Percentiles rank a stretch among this genome's conserved stretches.
Conservation (phyloP, 1,139 yeast species). For the Yamadazyma buinensis region DNA sequence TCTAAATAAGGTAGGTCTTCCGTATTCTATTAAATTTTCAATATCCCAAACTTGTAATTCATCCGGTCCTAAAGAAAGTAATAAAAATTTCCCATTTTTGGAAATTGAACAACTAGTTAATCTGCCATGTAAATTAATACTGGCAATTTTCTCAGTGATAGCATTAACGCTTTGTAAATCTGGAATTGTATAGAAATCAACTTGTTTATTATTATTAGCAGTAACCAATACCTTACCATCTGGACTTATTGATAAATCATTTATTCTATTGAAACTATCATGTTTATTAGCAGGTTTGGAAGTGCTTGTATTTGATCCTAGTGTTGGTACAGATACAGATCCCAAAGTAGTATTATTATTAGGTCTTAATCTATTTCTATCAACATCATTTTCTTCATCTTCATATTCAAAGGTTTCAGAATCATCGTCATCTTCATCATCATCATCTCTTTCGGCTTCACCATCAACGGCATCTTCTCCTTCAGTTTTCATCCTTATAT, state of each 20-base stretch:
- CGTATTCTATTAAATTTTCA: constrained; percentile 12
- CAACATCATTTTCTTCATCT: constrained; percentile 31
- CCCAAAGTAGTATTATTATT: not conserved
- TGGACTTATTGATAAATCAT: constrained; percentile 60
- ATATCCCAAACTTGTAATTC: constrained; percentile 80
- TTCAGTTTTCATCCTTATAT: constrained; percentile 12
- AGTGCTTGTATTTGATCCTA: not conserved
- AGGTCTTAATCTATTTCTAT: constrained; percentile 16
- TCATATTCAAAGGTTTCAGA: constrained; percentile 9
- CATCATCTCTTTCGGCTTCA: constrained; percentile 20
- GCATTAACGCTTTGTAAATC: constrained; percentile 30
- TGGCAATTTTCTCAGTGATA: constrained; percentile 32
- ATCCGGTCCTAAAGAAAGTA: constrained; percentile 70
- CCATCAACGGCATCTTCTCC: constrained; percentile 9
- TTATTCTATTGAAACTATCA: constrained; percentile 47
- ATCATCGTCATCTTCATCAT: constrained; percentile 28
- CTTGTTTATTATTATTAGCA: constrained; percentile 57
- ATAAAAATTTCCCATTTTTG: constrained; percentile 43
- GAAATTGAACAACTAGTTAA: constrained; percentile 41
- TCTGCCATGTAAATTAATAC: constrained; percentile 33
- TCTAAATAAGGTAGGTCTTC: constrained; percentile 45
- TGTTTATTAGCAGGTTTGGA: not conserved
- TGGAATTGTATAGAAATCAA: constrained; percentile 50
- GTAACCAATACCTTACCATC: constrained; percentile 62
- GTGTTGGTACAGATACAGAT: constrained; percentile 1